Percentiles rank a stretch among this genome's conserved stretches.
Conservation (phyloP, 2,329 filamentous ascomycete species). For the Davidsoniella virescens region DNA sequence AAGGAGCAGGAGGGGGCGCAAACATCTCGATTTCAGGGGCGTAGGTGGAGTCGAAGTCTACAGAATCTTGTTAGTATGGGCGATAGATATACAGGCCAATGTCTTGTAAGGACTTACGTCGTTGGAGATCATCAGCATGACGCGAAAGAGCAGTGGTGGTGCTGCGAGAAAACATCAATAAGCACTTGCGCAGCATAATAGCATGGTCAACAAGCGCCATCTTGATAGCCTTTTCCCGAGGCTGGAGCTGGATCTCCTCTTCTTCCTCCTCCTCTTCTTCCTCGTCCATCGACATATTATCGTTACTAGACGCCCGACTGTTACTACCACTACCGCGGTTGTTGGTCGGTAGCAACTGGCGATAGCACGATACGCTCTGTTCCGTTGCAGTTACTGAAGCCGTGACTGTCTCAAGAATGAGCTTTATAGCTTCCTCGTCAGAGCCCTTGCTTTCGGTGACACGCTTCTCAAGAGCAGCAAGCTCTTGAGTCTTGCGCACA, state of each 20-base stretch:
- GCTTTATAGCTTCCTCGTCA: constrained; percentile 51
- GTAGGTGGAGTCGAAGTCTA: constrained; percentile 47
- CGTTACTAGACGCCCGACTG: constrained; percentile 21
- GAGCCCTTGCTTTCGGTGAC: constrained; percentile 40
- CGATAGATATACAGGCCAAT: constrained; percentile 1
- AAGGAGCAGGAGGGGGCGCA: constrained; percentile 30
- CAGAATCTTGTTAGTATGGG: neutral
- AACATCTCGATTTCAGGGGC: constrained; percentile 50
- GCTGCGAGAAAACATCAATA: constrained; percentile 51
- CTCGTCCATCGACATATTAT: constrained; percentile 18
- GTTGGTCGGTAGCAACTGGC: constrained; percentile 48
- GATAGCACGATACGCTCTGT: constrained; percentile 65
- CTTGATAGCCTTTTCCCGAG: constrained; percentile 63
- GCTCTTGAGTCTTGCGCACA: constrained; percentile 76
- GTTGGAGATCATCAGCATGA: constrained; percentile 42
- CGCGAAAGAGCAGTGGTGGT: constrained; percentile 40
- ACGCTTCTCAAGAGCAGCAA: constrained; percentile 59
- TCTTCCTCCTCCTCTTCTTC: constrained; percentile 22
- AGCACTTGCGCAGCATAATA: constrained; percentile 67
- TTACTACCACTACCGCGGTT: constrained; percentile 17
- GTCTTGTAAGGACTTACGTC: constrained; percentile 34
- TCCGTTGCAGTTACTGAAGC: constrained; percentile 62
- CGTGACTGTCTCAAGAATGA: constrained; percentile 59
- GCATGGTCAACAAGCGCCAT: constrained; percentile 82
- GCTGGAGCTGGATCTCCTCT: constrained; percentile 32